Percentiles rank a stretch among this genome's conserved stretches.
Evolutionary conservation across 2,329 filamentous ascomycete species (phyloP).

Genomic region (Penicillium griseofulvum): DNA sequence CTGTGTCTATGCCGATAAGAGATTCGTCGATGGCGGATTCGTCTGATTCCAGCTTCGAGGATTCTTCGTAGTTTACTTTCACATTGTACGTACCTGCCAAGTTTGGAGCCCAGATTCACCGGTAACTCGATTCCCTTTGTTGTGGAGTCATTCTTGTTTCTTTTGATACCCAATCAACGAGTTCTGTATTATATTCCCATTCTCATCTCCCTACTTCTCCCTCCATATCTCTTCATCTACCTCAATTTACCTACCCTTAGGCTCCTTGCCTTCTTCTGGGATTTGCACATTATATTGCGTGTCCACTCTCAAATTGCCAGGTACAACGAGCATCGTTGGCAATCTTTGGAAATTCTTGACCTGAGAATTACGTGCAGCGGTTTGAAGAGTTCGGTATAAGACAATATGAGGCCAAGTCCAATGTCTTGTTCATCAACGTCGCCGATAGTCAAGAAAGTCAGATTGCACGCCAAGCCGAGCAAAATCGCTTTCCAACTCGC

Average conservation of each 20-base stretch:
- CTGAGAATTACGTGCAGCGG: no score
- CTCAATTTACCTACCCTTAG: slow-evolving; percentile 40
- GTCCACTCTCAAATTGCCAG: background rate
- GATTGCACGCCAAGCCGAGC: no score
- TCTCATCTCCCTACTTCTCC: slow-evolving; percentile 27
- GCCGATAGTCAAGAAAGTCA: no score
- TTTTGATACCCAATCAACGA: slow-evolving; percentile 20
- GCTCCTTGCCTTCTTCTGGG: slow-evolving; percentile 53
- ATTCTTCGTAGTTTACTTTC: slow-evolving; percentile 19
- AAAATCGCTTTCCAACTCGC: no score
- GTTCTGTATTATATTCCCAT: slow-evolving; percentile 11
- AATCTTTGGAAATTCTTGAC: no score
- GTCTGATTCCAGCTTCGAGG: slow-evolving; percentile 28
- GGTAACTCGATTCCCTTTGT: background rate
- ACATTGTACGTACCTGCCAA: background rate
- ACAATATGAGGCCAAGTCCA: no score
- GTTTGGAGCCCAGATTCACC: background rate
- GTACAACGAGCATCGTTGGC: no score
- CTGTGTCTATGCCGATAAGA: slow-evolving; percentile 25
- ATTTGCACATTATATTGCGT: background rate
- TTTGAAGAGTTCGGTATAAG: no score
- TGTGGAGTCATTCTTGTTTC: slow-evolving; percentile 11
- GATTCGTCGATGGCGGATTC: slow-evolving; percentile 13
- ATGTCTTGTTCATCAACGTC: no score
- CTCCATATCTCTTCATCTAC: no score